These are phyloP conservation scores for Bryopsis sp. DNA, from an alignment of 139 green algal genomes.

Conservation along the genomic window DNA sequence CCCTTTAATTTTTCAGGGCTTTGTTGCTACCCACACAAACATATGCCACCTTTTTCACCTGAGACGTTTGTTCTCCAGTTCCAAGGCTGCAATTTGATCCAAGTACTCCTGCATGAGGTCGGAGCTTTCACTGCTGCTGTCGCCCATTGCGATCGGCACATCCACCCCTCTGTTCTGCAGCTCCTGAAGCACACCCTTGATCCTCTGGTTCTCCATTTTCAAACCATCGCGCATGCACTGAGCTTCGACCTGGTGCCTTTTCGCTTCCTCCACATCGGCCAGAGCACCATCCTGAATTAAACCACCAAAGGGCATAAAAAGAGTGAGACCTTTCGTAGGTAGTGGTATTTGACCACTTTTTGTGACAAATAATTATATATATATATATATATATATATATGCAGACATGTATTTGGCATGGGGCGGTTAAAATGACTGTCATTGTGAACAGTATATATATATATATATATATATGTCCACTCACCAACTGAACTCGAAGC, in stretches of 20 bases:
- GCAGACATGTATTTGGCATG: not conserved
- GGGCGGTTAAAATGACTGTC: too few relatives aligned
- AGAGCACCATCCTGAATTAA: constrained; percentile 23
- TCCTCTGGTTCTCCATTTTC: constrained; percentile 16
- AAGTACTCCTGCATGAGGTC: constrained; percentile 20
- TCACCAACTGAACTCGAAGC: constrained; percentile 53
- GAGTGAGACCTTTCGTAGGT: too few relatives aligned
- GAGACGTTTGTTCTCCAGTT: constrained; percentile 20
- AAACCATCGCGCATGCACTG: constrained; percentile 16
- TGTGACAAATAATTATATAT: too few relatives aligned
- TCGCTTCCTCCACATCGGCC: constrained; percentile 16
- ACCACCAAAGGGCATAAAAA: too few relatives aligned
- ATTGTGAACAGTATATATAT: too few relatives aligned
- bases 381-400: not conserved
- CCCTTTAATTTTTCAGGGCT: too few relatives aligned
- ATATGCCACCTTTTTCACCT: not conserved
- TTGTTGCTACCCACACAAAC: not conserved
- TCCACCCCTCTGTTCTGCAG: constrained; percentile 7
- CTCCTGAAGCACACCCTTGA: constrained; percentile 25
- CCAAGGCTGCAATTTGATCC: constrained; percentile 23
- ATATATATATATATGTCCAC: constrained; percentile 12
- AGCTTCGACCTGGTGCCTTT: constrained; percentile 23
- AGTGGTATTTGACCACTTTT: too few relatives aligned
- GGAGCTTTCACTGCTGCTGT: constrained; percentile 1
- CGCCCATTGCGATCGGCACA: constrained; percentile 16